phyloP scores from a whole-genome alignment of 2,329 filamentous ascomycete genomes.

The Stromatinia cepivora region DNA sequence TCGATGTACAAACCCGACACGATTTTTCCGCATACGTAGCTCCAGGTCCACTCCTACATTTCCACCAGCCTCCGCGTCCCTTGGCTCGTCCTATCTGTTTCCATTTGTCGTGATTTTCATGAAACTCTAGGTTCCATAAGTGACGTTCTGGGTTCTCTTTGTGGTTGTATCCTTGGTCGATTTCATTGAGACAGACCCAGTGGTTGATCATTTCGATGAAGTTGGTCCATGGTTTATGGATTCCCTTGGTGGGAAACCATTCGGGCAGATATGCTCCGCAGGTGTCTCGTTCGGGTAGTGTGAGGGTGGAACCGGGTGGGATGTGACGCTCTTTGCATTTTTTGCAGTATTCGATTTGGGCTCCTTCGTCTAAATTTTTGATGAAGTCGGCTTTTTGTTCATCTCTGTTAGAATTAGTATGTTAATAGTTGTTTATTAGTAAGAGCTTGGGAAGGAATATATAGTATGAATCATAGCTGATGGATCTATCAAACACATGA shows the following conservation, averaged over 20 bases:
- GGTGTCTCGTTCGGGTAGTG: conserved; percentile 34
- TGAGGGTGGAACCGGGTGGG: conserved; percentile 29
- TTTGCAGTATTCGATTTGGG: conserved; percentile 31
- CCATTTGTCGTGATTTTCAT: conserved; percentile 34
- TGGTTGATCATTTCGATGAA: conserved; percentile 30
- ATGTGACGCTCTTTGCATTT: conserved; percentile 36
- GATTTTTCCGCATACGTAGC: conserved; percentile 29
- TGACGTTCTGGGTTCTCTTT: conserved; percentile 16
- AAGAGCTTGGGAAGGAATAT: neutral
- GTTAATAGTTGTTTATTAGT: neutral
- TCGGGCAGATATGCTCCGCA: conserved; percentile 36
- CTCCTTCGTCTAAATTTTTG: conserved; percentile 23
- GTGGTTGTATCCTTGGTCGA: conserved; percentile 23
- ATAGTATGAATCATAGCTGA: neutral
- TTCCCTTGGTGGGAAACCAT: conserved; percentile 35
- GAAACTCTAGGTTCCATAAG: conserved; percentile 34
- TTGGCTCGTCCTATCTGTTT: conserved; percentile 24
- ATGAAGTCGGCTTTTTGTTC: conserved; percentile 24
- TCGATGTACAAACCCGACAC: conserved; percentile 27
- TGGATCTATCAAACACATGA: neutral
- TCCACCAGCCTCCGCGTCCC: conserved; percentile 37
- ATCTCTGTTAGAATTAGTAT: neutral
- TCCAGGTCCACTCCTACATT: conserved; percentile 30
- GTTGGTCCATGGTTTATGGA: conserved; percentile 29
- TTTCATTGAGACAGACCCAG: conserved; percentile 27